Evolutionary conservation across 2,329 filamentous ascomycete genomes (phyloP), one percentile per base, ranked within the genome.

Genomic region (Penicillium verrucosum): DNA sequence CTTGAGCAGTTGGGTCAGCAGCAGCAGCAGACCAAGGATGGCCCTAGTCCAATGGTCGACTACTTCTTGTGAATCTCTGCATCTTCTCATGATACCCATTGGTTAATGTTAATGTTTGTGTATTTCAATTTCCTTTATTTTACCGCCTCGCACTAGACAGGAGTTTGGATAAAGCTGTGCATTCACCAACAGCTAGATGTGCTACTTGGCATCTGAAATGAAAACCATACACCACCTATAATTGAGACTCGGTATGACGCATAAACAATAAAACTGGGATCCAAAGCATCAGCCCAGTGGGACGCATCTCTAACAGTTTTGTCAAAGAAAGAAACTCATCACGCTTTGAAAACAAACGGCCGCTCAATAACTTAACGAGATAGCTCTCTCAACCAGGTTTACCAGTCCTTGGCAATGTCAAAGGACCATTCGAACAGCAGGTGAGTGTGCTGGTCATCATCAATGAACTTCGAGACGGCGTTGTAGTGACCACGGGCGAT

Each of bases 361-460:
- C 60, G 63, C 63, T 63, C 47, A 65, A 57, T 58, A 62, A 65
- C 55, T 65, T 51, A 62, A 65, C 57, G 54, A 55, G 57, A 53
- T 52, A 53, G 52, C 53, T 12, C 48, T 49, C 29, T 36, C 55
- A 41, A 51, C 38, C 29, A 42, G 43, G 54, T 57, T 60, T 73
- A 75, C 94, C 94, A 97, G 74, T 96, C 90, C 84, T 97, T 99
- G 78, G 89, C 84, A 74, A 99, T 96, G 72, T 97, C 89, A 70
- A 99, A 97, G 60, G 88, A 86, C 94, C 94, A 99, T 70, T 96
- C 89, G 75, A 99, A 99, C 73, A 88, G 82, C 62, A 99, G 82
- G 77, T 99, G 92, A 62, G 84, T 87, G 77, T 91, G 87, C 75
- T 94, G 88, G 79, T 99, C 94, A 70, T 99, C 94, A 73, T 99